Evolutionary conservation across 1,139 yeast species (phyloP).

Genomic region (Geotrichum aggregatum): DNA sequence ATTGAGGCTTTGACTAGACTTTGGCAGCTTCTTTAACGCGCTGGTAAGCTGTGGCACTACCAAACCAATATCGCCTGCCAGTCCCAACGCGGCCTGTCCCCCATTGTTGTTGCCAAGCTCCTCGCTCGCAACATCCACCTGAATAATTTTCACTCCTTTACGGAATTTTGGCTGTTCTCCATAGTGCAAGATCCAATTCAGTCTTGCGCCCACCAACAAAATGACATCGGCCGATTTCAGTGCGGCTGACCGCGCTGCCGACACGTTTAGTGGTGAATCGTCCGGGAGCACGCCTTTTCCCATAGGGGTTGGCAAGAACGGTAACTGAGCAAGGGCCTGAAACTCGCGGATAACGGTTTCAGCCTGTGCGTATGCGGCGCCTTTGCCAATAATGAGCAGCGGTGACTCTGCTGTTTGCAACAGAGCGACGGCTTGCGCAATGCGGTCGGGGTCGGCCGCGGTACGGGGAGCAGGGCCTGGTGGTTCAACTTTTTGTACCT

Average conservation of each 20-base stretch:
- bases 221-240: constrained; percentile 53
- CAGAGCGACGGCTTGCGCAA: constrained; percentile 40
- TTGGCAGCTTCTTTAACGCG: constrained; percentile 28
- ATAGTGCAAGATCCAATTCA: constrained; percentile 65
- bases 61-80: constrained; percentile 50
- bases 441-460: constrained; percentile 42
- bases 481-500: constrained; percentile 21
- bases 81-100: constrained; percentile 40
- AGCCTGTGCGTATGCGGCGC: constrained; percentile 49
- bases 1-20: constrained; percentile 1
- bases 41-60: constrained; percentile 41
- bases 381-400: constrained; percentile 59
- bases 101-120: constrained; percentile 50
- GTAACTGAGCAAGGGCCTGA: constrained; percentile 42
- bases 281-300: constrained; percentile 67
- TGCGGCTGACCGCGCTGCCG: constrained; percentile 58
- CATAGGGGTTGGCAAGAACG: constrained; percentile 69
- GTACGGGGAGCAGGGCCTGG: constrained; percentile 40
- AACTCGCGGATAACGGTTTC: constrained; percentile 42
- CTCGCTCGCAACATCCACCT: constrained; percentile 51
- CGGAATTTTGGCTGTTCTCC: constrained; percentile 54
- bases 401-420: constrained; percentile 44
- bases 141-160: constrained; percentile 47
- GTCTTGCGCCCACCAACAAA: constrained; percentile 55
- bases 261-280: constrained; percentile 44